phyloP scores from a whole-genome alignment of 2,329 filamentous ascomycete species.

The Xylariaceae sp. region DNA sequence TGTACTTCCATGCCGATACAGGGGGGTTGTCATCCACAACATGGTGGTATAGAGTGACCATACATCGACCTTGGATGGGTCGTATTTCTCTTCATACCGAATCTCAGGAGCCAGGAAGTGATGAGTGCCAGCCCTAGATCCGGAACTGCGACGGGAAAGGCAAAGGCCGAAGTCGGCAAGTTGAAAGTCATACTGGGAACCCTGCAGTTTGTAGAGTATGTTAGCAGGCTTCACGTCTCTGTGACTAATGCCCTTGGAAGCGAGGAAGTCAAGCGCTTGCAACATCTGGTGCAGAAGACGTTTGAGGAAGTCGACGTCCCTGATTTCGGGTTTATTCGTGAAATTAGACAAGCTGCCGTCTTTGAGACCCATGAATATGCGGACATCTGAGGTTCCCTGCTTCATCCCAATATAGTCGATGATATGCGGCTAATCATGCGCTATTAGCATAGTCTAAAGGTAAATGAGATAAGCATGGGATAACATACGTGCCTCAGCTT shows the following conservation, averaged over 20 bases:
- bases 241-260: conserved; percentile 20
- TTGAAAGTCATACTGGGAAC: conserved; percentile 1
- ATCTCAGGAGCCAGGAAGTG: conserved; percentile 27
- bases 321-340: too few relatives aligned
- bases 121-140: not conserved
- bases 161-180: conserved; percentile 18
- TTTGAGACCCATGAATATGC: conserved; percentile 21
- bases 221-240: conserved; percentile 30
- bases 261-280: conserved; percentile 26
- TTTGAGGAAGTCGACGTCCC: too few relatives aligned
- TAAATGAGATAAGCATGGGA: too few relatives aligned
- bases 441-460: too few relatives aligned
- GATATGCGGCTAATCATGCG: conserved; percentile 4
- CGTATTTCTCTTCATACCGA: not conserved
- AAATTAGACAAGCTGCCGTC: conserved; percentile 22
- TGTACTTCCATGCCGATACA: too few relatives aligned
- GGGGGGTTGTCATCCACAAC: too few relatives aligned
- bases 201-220: conserved; percentile 19
- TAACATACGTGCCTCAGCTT: too few relatives aligned
- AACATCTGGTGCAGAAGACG: conserved; percentile 27
- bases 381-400: too few relatives aligned
- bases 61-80: conserved; percentile 30
- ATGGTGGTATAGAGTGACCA: conserved; percentile 34
- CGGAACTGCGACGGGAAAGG: not conserved
- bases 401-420: conserved; percentile 19